A percentile compares a stretch with the other conserved stretches of the same genome.
Evolutionary conservation across 768 basidiomycete species (phyloP).

Genomic region (Boletus barrowsii): DNA sequence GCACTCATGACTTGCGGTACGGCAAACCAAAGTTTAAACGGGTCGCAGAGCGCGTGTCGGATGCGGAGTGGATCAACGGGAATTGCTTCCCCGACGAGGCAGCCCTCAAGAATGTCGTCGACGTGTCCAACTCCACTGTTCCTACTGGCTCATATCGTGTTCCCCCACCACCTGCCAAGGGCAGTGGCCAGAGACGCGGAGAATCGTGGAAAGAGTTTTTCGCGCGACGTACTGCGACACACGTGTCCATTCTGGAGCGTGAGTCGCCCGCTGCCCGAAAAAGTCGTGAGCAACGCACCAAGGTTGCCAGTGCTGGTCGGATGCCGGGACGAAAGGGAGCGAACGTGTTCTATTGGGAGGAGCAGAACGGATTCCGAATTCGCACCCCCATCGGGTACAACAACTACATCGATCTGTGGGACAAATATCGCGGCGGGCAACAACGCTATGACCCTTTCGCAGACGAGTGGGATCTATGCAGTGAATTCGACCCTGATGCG

Average conservation of each 20-base stretch:
- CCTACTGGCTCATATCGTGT: neutral
- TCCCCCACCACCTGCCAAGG: neutral
- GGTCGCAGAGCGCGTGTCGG: neutral
- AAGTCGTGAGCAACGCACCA: neutral
- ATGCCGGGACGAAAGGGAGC: neutral
- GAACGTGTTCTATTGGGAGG: neutral
- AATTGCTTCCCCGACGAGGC: neutral
- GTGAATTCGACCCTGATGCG: neutral
- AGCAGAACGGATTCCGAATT: neutral
- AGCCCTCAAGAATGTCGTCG: neutral
- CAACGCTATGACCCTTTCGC: neutral
- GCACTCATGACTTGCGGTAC: neutral
- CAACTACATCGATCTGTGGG: neutral
- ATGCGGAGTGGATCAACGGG: neutral
- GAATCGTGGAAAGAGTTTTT: neutral
- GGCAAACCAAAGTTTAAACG: neutral
- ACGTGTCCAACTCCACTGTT: neutral
- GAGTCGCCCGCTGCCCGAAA: neutral
- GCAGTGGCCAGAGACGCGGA: neutral
- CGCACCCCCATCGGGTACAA: neutral
- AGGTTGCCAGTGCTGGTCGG: accelerated
- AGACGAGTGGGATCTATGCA: neutral
- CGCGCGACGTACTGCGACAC: too few relatives aligned
- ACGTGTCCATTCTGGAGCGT: neutral
- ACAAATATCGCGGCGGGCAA: neutral